A percentile compares a stretch with the other conserved stretches of the same genome.
Evolutionary conservation across 148 eudicot genomes (phyloP).

Genomic region (Persicaria maculosa): DNA sequence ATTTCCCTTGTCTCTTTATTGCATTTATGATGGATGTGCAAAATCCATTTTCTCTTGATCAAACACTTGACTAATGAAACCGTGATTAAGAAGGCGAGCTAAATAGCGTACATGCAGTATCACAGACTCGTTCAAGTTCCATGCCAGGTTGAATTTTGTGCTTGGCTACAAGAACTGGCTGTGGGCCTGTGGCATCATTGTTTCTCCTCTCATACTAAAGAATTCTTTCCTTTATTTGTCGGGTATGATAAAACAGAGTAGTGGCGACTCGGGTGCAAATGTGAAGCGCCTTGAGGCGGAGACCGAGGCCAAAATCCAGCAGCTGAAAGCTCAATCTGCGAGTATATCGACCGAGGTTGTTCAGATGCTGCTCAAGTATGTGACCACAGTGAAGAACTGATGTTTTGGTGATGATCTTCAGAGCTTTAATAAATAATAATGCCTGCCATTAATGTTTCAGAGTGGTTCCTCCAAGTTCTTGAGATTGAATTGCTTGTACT

Average conservation of each 20-base stretch:
- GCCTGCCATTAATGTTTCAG: neutral
- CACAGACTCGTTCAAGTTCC: too few relatives aligned
- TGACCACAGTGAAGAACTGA: slow-evolving; percentile 66
- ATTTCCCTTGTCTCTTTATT: too few relatives aligned
- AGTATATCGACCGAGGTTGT: slow-evolving; percentile 71
- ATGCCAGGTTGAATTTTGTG: neutral
- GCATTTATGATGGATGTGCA: too few relatives aligned
- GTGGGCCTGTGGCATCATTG: slow-evolving; percentile 6
- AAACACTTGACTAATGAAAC: too few relatives aligned
- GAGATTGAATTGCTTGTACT: slow-evolving; percentile 15
- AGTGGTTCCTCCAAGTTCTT: slow-evolving; percentile 6
- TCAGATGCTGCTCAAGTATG: slow-evolving; percentile 79
- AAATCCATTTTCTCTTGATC: too few relatives aligned
- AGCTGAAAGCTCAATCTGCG: slow-evolving; percentile 59
- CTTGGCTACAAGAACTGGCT: neutral
- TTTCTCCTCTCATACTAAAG: neutral
- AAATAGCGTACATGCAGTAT: too few relatives aligned
- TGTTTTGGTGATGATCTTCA: neutral
- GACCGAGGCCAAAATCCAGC: slow-evolving; percentile 62
- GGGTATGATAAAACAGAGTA: slow-evolving; percentile 45
- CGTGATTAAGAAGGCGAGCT: too few relatives aligned
- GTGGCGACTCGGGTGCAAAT: slow-evolving; percentile 95
- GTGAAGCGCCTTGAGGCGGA: slow-evolving; percentile 90
- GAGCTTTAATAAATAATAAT: neutral
- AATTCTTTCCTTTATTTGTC: neutral